Evolutionary conservation across 2,329 filamentous ascomycete species (phyloP).

Genomic region (Alternaria sp.): DNA sequence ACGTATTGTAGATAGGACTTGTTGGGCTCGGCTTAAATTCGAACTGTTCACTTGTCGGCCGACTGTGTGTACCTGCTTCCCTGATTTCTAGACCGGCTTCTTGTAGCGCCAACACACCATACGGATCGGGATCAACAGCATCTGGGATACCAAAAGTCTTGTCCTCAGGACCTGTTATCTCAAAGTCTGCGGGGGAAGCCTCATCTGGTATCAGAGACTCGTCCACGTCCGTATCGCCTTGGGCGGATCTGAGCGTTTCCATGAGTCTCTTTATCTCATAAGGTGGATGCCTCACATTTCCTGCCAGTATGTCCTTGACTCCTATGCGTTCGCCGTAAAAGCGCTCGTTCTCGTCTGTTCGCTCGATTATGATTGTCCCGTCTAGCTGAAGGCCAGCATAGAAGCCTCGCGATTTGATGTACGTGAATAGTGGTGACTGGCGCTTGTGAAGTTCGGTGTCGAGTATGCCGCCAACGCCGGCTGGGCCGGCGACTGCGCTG

Average conservation of each 20-base stretch:
- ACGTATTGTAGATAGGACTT: conserved; percentile 72
- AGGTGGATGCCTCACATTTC: conserved; percentile 67
- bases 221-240: conserved; percentile 82
- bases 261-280: conserved; percentile 68
- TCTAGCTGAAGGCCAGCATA: conserved; percentile 89
- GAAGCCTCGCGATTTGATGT: conserved; percentile 87
- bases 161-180: conserved; percentile 58
- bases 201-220: conserved; percentile 70
- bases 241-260: conserved; percentile 86
- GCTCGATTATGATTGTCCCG: conserved; percentile 84
- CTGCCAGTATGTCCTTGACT: conserved; percentile 69
- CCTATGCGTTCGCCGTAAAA: conserved; percentile 77
- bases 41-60: conserved; percentile 81
- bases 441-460: conserved; percentile 74
- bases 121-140: conserved; percentile 86
- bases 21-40: conserved; percentile 79
- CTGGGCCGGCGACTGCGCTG: conserved; percentile 77
- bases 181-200: conserved; percentile 79
- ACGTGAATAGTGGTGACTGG: conserved; percentile 78
- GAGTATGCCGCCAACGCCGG: conserved; percentile 76
- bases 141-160: conserved; percentile 79
- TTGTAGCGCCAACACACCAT: conserved; percentile 88
- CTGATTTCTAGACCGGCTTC: conserved; percentile 88
- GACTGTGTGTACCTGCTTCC: conserved; percentile 80
- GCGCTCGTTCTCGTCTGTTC: conserved; percentile 84